phyloP scores from a whole-genome alignment of 2,329 filamentous ascomycete genomes.

The Colletotrichum sublineola region DNA sequence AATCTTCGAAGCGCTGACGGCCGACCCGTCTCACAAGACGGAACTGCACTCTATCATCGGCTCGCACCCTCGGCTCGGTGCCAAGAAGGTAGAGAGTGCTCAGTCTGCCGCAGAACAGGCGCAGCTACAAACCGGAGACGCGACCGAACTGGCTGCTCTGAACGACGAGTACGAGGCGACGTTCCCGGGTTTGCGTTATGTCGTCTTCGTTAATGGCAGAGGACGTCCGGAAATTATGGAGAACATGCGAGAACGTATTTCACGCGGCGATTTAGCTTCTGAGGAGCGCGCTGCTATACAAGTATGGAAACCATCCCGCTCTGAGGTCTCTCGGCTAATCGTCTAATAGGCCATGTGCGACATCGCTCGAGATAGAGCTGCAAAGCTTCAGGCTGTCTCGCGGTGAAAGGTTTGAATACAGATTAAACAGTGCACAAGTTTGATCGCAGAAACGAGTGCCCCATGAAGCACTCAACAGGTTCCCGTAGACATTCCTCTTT shows the following conservation, averaged over 20 bases:
- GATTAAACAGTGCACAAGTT: not conserved
- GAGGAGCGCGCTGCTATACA: conserved; percentile 82
- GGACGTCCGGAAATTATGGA: conserved; percentile 80
- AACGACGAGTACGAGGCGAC: conserved; percentile 84
- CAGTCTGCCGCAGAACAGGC: conserved; percentile 87
- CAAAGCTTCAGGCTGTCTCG: conserved; percentile 63
- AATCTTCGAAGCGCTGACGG: conserved; percentile 72
- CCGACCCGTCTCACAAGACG: conserved; percentile 59
- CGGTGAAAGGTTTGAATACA: not conserved
- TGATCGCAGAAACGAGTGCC: not conserved
- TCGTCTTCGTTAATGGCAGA: conserved; percentile 92
- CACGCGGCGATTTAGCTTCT: conserved; percentile 70
- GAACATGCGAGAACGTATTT: conserved; percentile 83
- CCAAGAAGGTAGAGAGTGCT: conserved; percentile 83
- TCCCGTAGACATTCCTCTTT: not conserved
- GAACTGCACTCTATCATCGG: conserved; percentile 80
- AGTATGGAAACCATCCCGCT: conserved; percentile 60
- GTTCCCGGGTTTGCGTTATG: conserved; percentile 88
- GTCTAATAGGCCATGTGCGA: conserved; percentile 83
- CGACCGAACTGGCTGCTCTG: conserved; percentile 72
- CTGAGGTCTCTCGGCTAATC: not conserved
- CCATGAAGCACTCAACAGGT: not conserved
- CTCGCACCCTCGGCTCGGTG: conserved; percentile 87
- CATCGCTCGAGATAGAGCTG: conserved; percentile 84
- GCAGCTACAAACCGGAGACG: conserved; percentile 70